Conservation (phyloP, 345 rosid species). For the Pugionium cornutum region DNA sequence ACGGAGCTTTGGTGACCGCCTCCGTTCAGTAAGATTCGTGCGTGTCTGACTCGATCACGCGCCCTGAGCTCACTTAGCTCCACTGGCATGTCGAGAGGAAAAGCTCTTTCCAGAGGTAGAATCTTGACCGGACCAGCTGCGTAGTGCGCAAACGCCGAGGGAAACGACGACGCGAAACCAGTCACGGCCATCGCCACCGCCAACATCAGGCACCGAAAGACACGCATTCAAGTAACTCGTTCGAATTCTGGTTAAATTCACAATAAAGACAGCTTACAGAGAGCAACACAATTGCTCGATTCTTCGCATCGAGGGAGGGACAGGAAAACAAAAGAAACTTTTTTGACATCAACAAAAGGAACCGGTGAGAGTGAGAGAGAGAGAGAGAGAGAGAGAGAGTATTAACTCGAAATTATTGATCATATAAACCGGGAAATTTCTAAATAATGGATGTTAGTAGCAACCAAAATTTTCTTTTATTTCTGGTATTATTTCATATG, state of each 20-base stretch:
- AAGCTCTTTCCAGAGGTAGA: slow-evolving; percentile 66
- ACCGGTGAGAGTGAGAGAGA: not conserved
- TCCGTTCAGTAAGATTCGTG: slow-evolving; percentile 64
- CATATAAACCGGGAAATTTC: too few relatives aligned
- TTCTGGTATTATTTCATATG: too few relatives aligned
- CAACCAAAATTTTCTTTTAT: too few relatives aligned
- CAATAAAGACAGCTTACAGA: slow-evolving; percentile 10
- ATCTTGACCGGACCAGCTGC: slow-evolving; percentile 29
- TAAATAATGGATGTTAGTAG: too few relatives aligned
- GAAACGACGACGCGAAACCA: slow-evolving; percentile 8
- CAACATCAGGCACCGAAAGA: slow-evolving; percentile 32
- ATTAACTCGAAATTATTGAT: too few relatives aligned
- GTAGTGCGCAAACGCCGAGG: slow-evolving; percentile 38
- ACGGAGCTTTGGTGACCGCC: slow-evolving; percentile 66
- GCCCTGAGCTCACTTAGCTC: slow-evolving; percentile 59
- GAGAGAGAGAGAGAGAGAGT: not conserved
- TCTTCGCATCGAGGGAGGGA: slow-evolving; percentile 37
- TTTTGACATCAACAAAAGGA: not conserved
- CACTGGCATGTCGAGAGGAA: slow-evolving; percentile 54
- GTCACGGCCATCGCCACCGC: slow-evolving; percentile 26
- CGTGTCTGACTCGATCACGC: slow-evolving; percentile 70
- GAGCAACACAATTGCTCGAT: slow-evolving; percentile 32
- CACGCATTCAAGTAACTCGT: slow-evolving; percentile 44
- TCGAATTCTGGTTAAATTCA: not conserved
- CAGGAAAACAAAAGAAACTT: too few relatives aligned